A percentile compares a stretch with the other conserved stretches of the same genome.
phyloP scores from a whole-genome alignment of 106 monocot genomes.

The Dioscorea alata region DNA sequence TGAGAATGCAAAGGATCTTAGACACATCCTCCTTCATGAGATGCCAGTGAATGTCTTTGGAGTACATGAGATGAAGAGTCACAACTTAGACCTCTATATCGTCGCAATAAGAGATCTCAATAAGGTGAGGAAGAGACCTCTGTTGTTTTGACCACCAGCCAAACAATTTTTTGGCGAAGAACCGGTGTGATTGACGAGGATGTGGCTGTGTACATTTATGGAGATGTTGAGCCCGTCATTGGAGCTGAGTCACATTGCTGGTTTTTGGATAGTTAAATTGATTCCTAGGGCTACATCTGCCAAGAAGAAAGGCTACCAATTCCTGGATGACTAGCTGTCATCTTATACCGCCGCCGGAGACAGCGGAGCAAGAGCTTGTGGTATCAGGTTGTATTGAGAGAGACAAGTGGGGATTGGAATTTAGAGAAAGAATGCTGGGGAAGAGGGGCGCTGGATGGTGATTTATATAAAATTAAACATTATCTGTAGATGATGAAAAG shows the following conservation, averaged over 20 bases:
- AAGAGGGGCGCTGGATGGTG: too few species aligned
- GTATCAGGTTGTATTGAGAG: conserved; percentile 47
- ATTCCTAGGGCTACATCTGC: conserved; percentile 51
- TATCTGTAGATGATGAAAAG: too few species aligned
- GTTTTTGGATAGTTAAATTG: conserved; percentile 59
- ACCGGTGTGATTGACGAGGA: conserved; percentile 67
- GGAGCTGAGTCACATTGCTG: conserved; percentile 73
- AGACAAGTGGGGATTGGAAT: too few species aligned
- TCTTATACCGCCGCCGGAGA: conserved; percentile 32
- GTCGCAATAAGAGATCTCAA: conserved; percentile 97
- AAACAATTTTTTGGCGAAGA: conserved; percentile 78
- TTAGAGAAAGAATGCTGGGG: too few species aligned
- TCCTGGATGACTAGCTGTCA: conserved; percentile 69
- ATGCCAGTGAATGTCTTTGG: conserved; percentile 63
- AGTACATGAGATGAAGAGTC: conserved; percentile 95
- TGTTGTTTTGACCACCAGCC: conserved; percentile 86
- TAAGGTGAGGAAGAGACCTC: conserved; percentile 58
- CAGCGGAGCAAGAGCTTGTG: neutral
- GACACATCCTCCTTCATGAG: conserved; percentile 73
- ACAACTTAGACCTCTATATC: conserved; percentile 87
- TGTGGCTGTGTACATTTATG: conserved; percentile 69
- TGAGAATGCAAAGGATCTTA: conserved; percentile 78
- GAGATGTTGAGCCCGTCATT: conserved; percentile 60
- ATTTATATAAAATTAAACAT: too few species aligned
- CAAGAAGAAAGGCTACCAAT: conserved; percentile 55